Evolutionary conservation across 1,284 basidiomycete species (phyloP).

Genomic region (Austroboletus niveus): DNA sequence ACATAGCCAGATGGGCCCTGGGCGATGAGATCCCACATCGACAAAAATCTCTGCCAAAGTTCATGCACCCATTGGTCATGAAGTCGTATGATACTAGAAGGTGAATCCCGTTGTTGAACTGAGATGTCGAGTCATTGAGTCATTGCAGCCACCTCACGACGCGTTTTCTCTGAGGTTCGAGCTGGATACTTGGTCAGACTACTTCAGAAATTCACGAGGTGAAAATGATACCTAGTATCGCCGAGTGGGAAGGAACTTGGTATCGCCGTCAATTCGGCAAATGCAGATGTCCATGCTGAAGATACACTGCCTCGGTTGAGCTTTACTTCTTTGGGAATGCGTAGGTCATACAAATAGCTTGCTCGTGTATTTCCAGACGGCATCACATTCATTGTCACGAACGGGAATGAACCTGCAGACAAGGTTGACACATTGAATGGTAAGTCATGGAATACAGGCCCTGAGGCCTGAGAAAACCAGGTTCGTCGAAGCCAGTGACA

Average conservation of each 20-base stretch:
- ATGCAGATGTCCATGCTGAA: neutral
- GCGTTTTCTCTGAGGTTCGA: neutral
- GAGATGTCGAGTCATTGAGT: neutral
- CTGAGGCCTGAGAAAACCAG: too few relatives aligned
- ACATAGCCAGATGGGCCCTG: neutral
- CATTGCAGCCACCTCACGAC: neutral
- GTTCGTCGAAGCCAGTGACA: too few relatives aligned
- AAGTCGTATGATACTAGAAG: too few relatives aligned
- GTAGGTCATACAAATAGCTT: neutral
- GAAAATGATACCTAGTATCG: neutral
- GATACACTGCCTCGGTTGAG: constrained; percentile 12
- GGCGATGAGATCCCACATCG: neutral
- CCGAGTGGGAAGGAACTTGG: neutral
- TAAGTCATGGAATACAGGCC: too few relatives aligned
- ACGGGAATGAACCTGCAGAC: too few relatives aligned
- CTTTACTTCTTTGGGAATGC: constrained; percentile 3
- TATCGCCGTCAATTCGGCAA: neutral
- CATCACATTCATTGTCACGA: too few relatives aligned
- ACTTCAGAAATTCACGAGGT: neutral
- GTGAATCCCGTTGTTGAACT: neutral
- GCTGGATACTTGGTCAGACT: neutral
- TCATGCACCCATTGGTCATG: too few relatives aligned
- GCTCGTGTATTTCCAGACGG: neutral
- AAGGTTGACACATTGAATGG: too few relatives aligned
- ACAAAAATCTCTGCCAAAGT: neutral